Percentiles rank a stretch among this genome's conserved stretches.
These are phyloP conservation scores for Pythium scleroteichum DNA, from an alignment of 352 stramenopile genomes.

Conservation along the genomic window DNA sequence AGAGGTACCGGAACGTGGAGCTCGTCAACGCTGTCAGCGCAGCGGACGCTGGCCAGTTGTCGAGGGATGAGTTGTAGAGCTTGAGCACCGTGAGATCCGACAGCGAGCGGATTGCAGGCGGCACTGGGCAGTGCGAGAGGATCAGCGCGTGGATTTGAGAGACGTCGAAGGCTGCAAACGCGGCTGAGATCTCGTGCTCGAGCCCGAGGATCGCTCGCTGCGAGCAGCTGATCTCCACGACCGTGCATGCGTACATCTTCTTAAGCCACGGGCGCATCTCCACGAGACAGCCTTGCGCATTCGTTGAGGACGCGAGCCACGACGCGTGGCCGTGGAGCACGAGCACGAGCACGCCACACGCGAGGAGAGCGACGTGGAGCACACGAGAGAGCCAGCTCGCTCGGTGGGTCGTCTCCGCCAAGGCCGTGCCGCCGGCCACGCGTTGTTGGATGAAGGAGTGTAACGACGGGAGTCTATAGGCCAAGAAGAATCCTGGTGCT, in stretches of 20 bases:
- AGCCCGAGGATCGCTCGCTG: neutral
- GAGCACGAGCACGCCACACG: neutral
- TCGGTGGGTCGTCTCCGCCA: too few relatives aligned
- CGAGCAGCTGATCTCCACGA: constrained; percentile 21
- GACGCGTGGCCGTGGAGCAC: constrained; percentile 1
- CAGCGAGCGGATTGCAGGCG: neutral
- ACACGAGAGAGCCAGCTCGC: neutral
- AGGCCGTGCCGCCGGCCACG: too few relatives aligned
- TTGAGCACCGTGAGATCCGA: neutral
- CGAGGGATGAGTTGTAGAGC: constrained; percentile 17
- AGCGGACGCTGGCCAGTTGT: neutral
- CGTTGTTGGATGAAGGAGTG: neutral
- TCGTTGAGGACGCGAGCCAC: neutral
- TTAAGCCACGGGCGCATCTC: constrained; percentile 9
- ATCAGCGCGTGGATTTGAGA: neutral
- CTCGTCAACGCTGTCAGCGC: neutral
- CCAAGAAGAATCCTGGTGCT: constrained; percentile 12
- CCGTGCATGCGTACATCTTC: neutral
- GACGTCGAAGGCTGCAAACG: neutral
- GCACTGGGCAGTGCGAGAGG: constrained; percentile 17
- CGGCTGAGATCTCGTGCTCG: neutral
- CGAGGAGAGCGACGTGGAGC: constrained; percentile 5
- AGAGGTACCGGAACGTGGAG: constrained; percentile 1
- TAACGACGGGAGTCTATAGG: constrained; percentile 5
- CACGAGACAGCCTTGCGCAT: constrained; percentile 4